phyloP scores from a whole-genome alignment of 192 early-diverging fungal genomes.

The Linnemannia zychae region DNA sequence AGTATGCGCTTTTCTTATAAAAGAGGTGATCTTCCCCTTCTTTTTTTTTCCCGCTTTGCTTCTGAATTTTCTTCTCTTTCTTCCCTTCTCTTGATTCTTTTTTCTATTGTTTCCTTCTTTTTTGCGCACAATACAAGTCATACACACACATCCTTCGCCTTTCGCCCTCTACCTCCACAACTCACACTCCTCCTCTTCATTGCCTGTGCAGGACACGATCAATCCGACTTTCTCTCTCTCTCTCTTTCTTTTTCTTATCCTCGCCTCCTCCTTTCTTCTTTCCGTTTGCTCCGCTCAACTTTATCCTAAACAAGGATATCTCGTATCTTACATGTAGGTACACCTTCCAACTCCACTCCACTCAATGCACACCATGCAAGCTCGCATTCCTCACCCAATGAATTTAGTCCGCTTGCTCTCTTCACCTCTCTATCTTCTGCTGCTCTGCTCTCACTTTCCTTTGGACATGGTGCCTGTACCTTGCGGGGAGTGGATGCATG shows the following conservation, averaged over 20 bases:
- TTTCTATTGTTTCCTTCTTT: neutral
- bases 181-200: neutral
- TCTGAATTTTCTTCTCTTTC: neutral
- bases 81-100: neutral
- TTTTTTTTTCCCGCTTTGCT: neutral
- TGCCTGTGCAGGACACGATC: no score
- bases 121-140: neutral
- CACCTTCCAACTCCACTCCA: neutral
- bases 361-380: neutral
- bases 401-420: neutral
- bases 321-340: neutral
- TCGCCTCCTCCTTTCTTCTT: neutral
- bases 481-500: neutral
- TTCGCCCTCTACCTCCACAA: neutral
- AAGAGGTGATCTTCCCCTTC: neutral
- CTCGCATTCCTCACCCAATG: neutral
- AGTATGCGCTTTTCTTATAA: neutral
- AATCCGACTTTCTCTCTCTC: neutral
- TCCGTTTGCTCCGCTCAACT: neutral
- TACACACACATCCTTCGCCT: neutral
- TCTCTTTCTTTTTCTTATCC: neutral
- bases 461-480: neutral
- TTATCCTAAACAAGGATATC: neutral
- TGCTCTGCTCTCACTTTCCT: neutral
- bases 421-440: neutral